Conservation (phyloP, 73 alveolate genomes). For the Tetrahymena elliotti region DNA sequence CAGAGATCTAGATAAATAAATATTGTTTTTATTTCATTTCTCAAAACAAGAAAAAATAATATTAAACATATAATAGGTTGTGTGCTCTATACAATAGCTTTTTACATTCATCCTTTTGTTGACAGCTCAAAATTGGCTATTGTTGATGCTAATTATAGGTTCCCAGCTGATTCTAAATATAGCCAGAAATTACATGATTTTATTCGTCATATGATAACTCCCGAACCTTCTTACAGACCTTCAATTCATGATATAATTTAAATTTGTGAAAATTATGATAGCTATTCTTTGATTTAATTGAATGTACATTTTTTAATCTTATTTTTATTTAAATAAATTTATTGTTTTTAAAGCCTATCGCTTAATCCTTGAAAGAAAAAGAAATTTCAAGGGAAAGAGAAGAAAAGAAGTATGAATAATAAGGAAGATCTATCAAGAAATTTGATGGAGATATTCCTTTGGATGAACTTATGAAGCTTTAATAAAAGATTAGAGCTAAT, state of each 20-base stretch:
- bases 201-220: conserved; percentile 79
- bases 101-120: conserved; percentile 88
- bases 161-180: conserved; percentile 60
- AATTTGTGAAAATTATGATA: conserved; percentile 60
- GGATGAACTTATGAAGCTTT: conserved; percentile 12
- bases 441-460: conserved; percentile 40
- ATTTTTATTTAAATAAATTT: neutral
- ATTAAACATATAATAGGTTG: conserved; percentile 72
- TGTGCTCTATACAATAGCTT: conserved; percentile 73
- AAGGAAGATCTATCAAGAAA: conserved; percentile 1
- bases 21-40: no score
- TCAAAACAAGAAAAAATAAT: no score
- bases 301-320: neutral
- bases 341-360: neutral
- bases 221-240: conserved; percentile 89
- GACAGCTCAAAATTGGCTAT: conserved; percentile 86
- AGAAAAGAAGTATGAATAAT: conserved; percentile 17
- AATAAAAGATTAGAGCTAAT: conserved; percentile 8
- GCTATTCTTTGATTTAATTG: conserved; percentile 5
- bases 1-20: neutral
- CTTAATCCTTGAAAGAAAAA: conserved; percentile 14
- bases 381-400: conserved; percentile 13
- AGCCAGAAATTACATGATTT: conserved; percentile 76
- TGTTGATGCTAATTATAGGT: conserved; percentile 75
- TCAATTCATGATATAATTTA: conserved; percentile 51